Base-by-base conservation (phyloP, 2,329 filamentous ascomycete genomes). In the Talaromyces sp. region DNA sequence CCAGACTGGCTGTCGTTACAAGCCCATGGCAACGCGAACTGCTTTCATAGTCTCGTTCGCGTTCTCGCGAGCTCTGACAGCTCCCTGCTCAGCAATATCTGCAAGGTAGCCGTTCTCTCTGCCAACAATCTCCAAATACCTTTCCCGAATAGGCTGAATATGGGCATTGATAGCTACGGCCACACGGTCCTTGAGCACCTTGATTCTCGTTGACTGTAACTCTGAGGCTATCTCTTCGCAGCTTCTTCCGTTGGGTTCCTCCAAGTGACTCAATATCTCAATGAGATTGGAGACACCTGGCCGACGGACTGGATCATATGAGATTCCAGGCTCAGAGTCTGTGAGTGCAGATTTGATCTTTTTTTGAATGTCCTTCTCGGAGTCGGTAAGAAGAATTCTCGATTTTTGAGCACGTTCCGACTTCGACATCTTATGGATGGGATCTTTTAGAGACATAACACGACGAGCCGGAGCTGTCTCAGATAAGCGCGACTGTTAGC, bases 351-450 rank as follows among this genome's bases (percentile, higher is more conserved):
- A 74, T 63, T 80, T 84, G 63, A 97, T 77, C 70, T 96, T 96
- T 48, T 74, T 73, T 19, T 76, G 73, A 61, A 97, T 92, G 2
- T 80, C 77, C 0, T 81, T 75, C 0, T 82, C 76, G 0, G 78
- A 73, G 65, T 97, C 89, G 1, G 88, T 96, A 60, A 99, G 84
- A 11, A 94, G 77, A 64, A 99, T 95, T 17, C 91, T 83, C 7
- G 91, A 95, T 52, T 82, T 83, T 2, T 82, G 79, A 64, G 89
- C 84, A 0, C 80, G 69, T 66, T 91, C 82, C 0, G 91, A 96
- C 74, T 99, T 99, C 57, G 91, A 96, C 94, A 99, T 99, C 71
- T 99, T 99, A 54, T 83, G 79, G 0, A 73, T 76, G 0, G 94
- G 93, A 10, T 89, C 78, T 53, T 83, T 85, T 21, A 99, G 83